phyloP scores from a whole-genome alignment of 257 asterid species.

The Nyctanthes arbortristis region DNA sequence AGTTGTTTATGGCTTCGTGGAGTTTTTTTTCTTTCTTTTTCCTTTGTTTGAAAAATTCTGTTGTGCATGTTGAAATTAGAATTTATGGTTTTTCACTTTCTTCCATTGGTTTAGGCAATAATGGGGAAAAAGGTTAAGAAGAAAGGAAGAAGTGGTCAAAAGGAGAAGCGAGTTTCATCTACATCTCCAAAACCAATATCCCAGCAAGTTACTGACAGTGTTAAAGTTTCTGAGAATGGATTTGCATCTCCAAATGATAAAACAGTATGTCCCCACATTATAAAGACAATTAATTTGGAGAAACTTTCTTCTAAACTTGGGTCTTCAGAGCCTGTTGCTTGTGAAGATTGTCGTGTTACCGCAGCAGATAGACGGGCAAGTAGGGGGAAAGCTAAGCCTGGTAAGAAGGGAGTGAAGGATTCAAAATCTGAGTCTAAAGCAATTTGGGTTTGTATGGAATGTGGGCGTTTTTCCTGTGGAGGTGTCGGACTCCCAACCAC shows the following conservation, averaged over 20 bases:
- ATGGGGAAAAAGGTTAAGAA: slow-evolving; percentile 85
- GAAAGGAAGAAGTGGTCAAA: slow-evolving; percentile 59
- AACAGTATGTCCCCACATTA: slow-evolving; percentile 61
- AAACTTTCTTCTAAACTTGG: slow-evolving; percentile 53
- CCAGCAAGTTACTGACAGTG: slow-evolving; percentile 24
- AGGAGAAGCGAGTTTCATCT: slow-evolving; percentile 51
- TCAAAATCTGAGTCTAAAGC: slow-evolving; percentile 51
- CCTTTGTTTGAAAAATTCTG: neutral
- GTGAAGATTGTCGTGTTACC: slow-evolving; percentile 79
- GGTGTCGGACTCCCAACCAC: slow-evolving; percentile 78
- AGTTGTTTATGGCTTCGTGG: neutral
- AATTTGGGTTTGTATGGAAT: slow-evolving; percentile 84
- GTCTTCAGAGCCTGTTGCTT: slow-evolving; percentile 42
- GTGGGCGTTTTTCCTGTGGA: slow-evolving; percentile 87
- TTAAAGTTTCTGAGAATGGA: slow-evolving; percentile 39
- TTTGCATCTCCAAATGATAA: slow-evolving; percentile 45
- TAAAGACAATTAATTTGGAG: slow-evolving; percentile 58
- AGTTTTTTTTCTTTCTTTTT: slow-evolving; percentile 9
- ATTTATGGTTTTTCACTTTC: slow-evolving; percentile 19
- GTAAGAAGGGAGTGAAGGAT: slow-evolving; percentile 58
- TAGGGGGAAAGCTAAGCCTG: slow-evolving; percentile 66
- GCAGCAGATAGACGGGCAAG: slow-evolving; percentile 48
- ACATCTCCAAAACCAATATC: slow-evolving; percentile 30
- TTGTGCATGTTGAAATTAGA: neutral
- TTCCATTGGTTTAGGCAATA: slow-evolving; percentile 42